Evolutionary conservation across 371 early-diverging fungal genomes (phyloP).

Genomic region (Thermomucor indicae-seudaticae): DNA sequence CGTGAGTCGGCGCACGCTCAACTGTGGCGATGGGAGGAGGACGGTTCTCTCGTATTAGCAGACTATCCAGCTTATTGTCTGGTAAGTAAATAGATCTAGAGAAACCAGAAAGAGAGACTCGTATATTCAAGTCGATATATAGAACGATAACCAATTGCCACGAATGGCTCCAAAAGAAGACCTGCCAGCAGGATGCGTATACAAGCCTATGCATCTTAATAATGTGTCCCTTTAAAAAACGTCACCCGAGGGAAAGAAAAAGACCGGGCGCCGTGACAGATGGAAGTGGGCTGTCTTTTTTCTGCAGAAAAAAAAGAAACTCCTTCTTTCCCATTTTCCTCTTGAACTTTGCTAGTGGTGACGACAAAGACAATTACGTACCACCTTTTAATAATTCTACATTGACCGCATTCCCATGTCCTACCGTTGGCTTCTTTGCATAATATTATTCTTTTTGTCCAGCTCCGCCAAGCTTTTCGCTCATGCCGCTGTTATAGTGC

Average conservation of each 20-base stretch:
- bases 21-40: slow-evolving; percentile 6
- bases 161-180: too few relatives aligned
- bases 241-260: not conserved
- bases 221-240: too few relatives aligned
- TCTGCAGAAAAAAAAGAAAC: not conserved
- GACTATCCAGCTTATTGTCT: not conserved
- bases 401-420: not conserved
- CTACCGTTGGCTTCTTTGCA: not conserved
- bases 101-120: too few relatives aligned
- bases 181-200: too few relatives aligned
- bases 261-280: not conserved
- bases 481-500: slow-evolving; percentile 1
- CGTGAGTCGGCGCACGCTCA: not conserved
- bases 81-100: too few relatives aligned
- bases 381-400: not conserved
- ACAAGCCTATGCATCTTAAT: too few relatives aligned
- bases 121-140: too few relatives aligned
- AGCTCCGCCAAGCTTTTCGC: not conserved
- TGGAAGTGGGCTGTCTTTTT: not conserved
- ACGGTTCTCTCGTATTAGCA: not conserved
- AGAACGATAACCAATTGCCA: too few relatives aligned
- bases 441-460: slow-evolving; percentile 5
- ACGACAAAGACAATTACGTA: not conserved
- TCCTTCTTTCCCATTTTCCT: not conserved
- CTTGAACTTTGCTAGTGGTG: not conserved